These are phyloP conservation scores for Calamus simplicifolius DNA, from an alignment of 176 grass and related monocot species.

Conservation along the genomic window DNA sequence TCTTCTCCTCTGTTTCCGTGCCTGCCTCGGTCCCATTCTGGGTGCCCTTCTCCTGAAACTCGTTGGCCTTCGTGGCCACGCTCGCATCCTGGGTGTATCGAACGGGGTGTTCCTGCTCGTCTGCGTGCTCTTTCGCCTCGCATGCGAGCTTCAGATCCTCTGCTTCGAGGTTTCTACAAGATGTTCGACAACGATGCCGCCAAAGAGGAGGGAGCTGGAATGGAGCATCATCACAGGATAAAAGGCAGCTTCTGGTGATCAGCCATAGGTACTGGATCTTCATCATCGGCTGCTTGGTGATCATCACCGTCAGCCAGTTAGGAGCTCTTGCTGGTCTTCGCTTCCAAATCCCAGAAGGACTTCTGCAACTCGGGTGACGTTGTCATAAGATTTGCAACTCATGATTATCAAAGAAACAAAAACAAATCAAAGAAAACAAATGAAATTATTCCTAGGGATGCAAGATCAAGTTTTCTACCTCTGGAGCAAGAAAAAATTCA, in stretches of 20 bases:
- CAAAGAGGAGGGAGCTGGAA: no score
- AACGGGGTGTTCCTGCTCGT: no score
- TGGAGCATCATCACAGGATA: no score
- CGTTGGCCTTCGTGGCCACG: constrained; percentile 37
- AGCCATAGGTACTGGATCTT: constrained; percentile 78
- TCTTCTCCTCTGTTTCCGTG: constrained; percentile 56
- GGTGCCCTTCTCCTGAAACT: constrained; percentile 25
- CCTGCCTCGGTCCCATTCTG: no score
- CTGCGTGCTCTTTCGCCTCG: constrained; percentile 89
- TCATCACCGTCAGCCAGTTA: constrained; percentile 76
- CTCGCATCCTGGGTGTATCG: constrained; percentile 80
- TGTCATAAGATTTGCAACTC: constrained; percentile 43
- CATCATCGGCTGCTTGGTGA: constrained; percentile 64
- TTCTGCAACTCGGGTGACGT: constrained; percentile 81
- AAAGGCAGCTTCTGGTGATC: constrained; percentile 51
- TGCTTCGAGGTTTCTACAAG: constrained; percentile 76
- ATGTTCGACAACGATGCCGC: constrained; percentile 64
- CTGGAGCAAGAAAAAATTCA: no score
- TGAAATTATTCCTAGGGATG: no score
- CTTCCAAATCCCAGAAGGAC: constrained; percentile 55
- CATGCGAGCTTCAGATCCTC: constrained; percentile 95
- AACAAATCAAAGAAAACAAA: no score
- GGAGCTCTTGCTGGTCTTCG: constrained; percentile 57
- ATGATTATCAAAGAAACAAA: no score
- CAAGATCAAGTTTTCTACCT: no score